Evolutionary conservation across 352 stramenopile genomes (phyloP).

Genomic region (Peronosclerospora sorghi): DNA sequence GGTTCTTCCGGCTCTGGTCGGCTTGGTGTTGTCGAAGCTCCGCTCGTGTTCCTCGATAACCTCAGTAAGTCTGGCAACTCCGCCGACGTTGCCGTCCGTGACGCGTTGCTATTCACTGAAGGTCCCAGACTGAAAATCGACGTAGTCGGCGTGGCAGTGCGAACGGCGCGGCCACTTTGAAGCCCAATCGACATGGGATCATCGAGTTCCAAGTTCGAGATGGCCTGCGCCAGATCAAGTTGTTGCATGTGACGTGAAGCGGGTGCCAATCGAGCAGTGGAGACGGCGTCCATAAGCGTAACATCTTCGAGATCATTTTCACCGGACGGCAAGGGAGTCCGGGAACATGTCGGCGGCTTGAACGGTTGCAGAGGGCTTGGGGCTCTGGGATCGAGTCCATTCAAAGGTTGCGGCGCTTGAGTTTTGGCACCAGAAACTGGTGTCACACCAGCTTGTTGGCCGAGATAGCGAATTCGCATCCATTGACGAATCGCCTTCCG

Average conservation of each 20-base stretch:
- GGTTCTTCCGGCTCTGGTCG: slow-evolving; percentile 7
- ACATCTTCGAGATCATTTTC: slow-evolving; percentile 17
- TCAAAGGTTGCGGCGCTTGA: too few relatives aligned
- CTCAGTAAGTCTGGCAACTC: slow-evolving; percentile 21
- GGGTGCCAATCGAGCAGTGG: slow-evolving; percentile 27
- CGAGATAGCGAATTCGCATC: slow-evolving; percentile 65
- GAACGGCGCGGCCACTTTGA: slow-evolving; percentile 32
- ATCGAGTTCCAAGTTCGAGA: slow-evolving; percentile 70
- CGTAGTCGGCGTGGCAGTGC: slow-evolving; percentile 35
- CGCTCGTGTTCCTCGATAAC: slow-evolving; percentile 17
- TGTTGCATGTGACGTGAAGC: slow-evolving; percentile 71
- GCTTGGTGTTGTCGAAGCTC: slow-evolving; percentile 6
- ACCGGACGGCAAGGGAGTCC: slow-evolving; percentile 19
- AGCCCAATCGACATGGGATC: slow-evolving; percentile 60
- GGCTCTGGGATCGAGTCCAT: not conserved
- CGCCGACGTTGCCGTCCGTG: slow-evolving; percentile 11
- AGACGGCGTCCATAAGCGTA: slow-evolving; percentile 9
- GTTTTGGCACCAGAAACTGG: not conserved
- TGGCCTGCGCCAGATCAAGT: slow-evolving; percentile 60
- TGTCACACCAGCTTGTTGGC: slow-evolving; percentile 21
- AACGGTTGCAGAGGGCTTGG: slow-evolving; percentile 4
- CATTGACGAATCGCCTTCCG: slow-evolving; percentile 64
- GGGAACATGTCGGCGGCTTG: slow-evolving; percentile 5
- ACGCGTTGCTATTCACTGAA: slow-evolving; percentile 20
- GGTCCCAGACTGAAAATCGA: slow-evolving; percentile 67